Evolutionary conservation across 441 rosid species (phyloP).

Genomic region (Omphalea diandra): DNA sequence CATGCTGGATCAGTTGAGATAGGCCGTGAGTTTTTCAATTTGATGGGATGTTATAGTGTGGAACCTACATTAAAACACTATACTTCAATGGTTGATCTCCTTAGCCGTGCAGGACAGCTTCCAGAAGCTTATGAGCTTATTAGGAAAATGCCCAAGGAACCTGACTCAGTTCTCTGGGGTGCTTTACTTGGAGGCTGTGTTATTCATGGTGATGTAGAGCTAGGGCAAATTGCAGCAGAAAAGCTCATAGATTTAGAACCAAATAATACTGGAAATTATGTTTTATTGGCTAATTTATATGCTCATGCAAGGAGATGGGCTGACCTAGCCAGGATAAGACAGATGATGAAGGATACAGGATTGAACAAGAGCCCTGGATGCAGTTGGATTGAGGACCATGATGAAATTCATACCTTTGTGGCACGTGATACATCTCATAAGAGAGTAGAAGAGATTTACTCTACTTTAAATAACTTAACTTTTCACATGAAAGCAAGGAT

Average conservation of each 20-base stretch:
- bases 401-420: constrained; percentile 27
- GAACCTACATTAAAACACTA: constrained; percentile 80
- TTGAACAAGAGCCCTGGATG: constrained; percentile 32
- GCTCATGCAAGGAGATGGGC: constrained; percentile 60
- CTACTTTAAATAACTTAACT: constrained; percentile 39
- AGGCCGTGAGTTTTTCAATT: constrained; percentile 59
- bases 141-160: constrained; percentile 60
- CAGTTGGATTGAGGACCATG: constrained; percentile 33
- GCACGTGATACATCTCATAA: constrained; percentile 28
- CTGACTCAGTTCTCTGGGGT: constrained; percentile 80
- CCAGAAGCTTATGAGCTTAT: constrained; percentile 61
- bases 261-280: constrained; percentile 60
- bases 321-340: constrained; percentile 36
- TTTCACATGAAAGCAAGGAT: constrained; percentile 38
- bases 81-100: constrained; percentile 81
- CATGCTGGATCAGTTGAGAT: constrained; percentile 69
- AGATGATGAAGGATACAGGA: constrained; percentile 24
- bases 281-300: constrained; percentile 68
- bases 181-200: constrained; percentile 87
- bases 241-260: constrained; percentile 70
- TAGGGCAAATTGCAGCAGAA: constrained; percentile 63
- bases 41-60: constrained; percentile 51
- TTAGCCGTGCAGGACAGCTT: constrained; percentile 72
- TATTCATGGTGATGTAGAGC: constrained; percentile 64
- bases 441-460: constrained; percentile 44